These are phyloP conservation scores for Nemania sp. DNA, from an alignment of 2,329 filamentous ascomycete genomes.

Conservation along the genomic window DNA sequence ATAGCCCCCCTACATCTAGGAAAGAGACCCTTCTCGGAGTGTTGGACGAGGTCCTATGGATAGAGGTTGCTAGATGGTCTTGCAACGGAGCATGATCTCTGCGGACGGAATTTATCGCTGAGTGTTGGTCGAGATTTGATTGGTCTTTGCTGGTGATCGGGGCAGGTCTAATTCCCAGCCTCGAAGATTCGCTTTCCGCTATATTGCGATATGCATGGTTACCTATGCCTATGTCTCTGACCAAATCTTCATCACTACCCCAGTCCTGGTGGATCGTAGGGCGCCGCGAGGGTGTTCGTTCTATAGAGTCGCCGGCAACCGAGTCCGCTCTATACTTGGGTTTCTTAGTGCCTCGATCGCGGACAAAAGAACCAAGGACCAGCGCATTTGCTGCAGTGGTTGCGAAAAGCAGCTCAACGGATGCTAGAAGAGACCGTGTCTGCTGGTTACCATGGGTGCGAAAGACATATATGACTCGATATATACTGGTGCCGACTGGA, in stretches of 20 bases:
- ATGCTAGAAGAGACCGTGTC: conserved; percentile 85
- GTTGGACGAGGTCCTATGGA: conserved; percentile 44
- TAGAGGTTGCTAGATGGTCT: conserved; percentile 41
- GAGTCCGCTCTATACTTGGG: conserved; percentile 74
- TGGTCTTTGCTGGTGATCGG: conserved; percentile 46
- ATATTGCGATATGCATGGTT: conserved; percentile 53
- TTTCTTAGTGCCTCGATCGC: conserved; percentile 89
- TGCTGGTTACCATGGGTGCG: conserved; percentile 73
- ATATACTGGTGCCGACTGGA: conserved; percentile 78
- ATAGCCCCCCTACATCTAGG: conserved; percentile 79
- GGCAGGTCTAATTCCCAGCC: conserved; percentile 42
- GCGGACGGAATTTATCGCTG: conserved; percentile 43
- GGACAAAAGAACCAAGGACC: conserved; percentile 88
- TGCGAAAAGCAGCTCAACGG: conserved; percentile 86
- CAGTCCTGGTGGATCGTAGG: conserved; percentile 66
- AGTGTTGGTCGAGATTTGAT: conserved; percentile 53
- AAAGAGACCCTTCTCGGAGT: conserved; percentile 70
- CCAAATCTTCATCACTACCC: conserved; percentile 91
- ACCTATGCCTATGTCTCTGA: conserved; percentile 75
- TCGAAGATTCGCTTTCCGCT: conserved; percentile 11
- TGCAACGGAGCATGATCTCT: conserved; percentile 52
- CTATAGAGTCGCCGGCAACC: conserved; percentile 64
- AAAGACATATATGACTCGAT: conserved; percentile 80
- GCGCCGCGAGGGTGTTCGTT: conserved; percentile 49
- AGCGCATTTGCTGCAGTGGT: conserved; percentile 85